These are phyloP conservation scores for Cubamyces lactineus DNA, from an alignment of 768 basidiomycete species.

Conservation along the genomic window DNA sequence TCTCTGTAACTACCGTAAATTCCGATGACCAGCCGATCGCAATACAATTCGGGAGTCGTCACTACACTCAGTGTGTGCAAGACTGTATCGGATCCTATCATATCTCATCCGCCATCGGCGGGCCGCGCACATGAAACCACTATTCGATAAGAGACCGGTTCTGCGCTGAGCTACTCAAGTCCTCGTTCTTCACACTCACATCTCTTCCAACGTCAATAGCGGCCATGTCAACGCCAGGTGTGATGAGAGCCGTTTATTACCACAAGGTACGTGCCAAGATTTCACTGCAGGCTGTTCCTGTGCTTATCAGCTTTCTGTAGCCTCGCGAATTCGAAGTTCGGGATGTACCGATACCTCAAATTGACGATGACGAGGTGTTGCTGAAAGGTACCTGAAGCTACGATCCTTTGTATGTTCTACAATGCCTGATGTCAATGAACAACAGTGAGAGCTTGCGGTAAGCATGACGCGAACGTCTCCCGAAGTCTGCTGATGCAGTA, in stretches of 20 bases:
- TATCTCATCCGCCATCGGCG: background rate
- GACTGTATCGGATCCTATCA: background rate
- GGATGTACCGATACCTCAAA: slow-evolving; percentile 66
- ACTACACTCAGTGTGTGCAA: background rate
- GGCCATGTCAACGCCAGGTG: slow-evolving; percentile 2
- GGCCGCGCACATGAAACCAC: background rate
- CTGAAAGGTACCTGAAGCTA: slow-evolving; percentile 57
- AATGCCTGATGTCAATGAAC: background rate
- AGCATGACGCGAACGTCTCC: background rate
- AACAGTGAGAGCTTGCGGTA: slow-evolving; percentile 27
- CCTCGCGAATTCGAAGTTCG: slow-evolving; percentile 68
- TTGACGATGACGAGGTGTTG: slow-evolving; percentile 71
- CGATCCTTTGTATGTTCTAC: too few species aligned
- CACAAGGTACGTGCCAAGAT: slow-evolving; percentile 7
- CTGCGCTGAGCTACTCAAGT: background rate
- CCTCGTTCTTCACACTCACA: background rate
- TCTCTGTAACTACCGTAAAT: too few species aligned
- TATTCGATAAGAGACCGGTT: background rate
- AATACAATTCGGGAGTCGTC: too few species aligned
- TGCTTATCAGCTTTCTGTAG: slow-evolving; percentile 37
- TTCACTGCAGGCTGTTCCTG: too few species aligned
- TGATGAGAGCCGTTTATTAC: slow-evolving; percentile 27
- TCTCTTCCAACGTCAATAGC: background rate
- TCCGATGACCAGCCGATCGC: too few species aligned
- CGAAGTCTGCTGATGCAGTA: background rate